A percentile compares a stretch with the other conserved stretches of the same genome.
phyloP scores from a whole-genome alignment of 768 basidiomycete genomes.

The Leucosporidium yakuticum region DNA sequence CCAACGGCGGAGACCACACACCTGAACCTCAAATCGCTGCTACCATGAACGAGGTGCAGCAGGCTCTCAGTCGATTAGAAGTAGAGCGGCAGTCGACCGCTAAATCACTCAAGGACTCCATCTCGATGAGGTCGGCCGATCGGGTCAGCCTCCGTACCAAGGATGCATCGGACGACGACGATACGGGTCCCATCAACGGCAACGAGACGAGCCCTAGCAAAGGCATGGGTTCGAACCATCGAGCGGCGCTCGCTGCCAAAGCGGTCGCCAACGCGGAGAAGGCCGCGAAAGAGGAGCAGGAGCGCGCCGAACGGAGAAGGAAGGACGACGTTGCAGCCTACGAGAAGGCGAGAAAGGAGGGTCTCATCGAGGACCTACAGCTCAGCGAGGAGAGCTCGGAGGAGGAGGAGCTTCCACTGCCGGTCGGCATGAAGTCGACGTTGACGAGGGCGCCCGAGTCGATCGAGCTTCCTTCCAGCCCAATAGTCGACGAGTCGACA shows the following conservation, averaged over 20 bases:
- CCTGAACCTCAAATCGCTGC: slow-evolving; percentile 60
- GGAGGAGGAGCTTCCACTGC: slow-evolving; percentile 52
- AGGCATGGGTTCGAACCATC: slow-evolving; percentile 31
- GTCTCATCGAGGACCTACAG: slow-evolving; percentile 38
- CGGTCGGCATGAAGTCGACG: slow-evolving; percentile 52
- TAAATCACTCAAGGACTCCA: slow-evolving; percentile 50
- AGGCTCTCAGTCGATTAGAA: background rate
- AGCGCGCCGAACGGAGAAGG: slow-evolving; percentile 35
- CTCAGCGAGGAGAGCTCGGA: slow-evolving; percentile 51
- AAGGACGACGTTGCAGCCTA: slow-evolving; percentile 34
- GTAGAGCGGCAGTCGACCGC: slow-evolving; percentile 47
- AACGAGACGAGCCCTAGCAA: slow-evolving; percentile 1
- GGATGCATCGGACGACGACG: slow-evolving; percentile 23
- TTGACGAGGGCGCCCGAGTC: background rate
- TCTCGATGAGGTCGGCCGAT: slow-evolving; percentile 55
- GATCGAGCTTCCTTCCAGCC: background rate
- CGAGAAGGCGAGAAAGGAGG: slow-evolving; percentile 24
- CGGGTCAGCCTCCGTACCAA: no score
- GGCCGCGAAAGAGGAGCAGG: slow-evolving; percentile 36
- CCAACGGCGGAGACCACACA: background rate
- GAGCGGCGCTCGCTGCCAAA: slow-evolving; percentile 45
- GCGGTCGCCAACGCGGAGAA: slow-evolving; percentile 44
- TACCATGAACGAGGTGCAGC: slow-evolving; percentile 80
- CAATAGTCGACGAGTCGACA: background rate
- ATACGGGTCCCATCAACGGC: background rate